These are phyloP conservation scores for Globisporangium middletonii DNA, from an alignment of 352 stramenopile genomes.

Conservation along the genomic window DNA sequence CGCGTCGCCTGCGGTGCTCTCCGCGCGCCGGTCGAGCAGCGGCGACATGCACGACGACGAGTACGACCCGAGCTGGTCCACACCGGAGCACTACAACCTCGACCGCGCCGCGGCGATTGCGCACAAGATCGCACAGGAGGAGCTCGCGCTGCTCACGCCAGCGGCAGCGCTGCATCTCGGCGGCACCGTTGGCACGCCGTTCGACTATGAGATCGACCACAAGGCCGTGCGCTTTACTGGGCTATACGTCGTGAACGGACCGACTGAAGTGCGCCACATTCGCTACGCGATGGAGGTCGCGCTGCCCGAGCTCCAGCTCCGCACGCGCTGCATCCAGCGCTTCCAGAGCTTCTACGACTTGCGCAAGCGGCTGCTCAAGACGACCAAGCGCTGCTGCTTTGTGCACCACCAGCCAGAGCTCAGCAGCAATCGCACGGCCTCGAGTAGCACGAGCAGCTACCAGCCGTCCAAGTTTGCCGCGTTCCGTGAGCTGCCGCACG, in stretches of 20 bases:
- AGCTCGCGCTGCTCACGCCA: constrained; percentile 5
- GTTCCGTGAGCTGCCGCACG: constrained; percentile 14
- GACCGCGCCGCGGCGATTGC: constrained; percentile 10
- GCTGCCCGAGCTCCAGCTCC: constrained; percentile 35
- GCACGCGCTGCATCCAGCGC: constrained; percentile 41
- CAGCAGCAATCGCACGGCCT: constrained; percentile 2
- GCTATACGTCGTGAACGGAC: constrained; percentile 49
- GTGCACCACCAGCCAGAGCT: constrained; percentile 10
- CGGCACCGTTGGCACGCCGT: neutral
- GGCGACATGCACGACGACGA: neutral
- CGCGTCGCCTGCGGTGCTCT: neutral
- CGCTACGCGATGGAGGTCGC: constrained; percentile 64
- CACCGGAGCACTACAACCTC: constrained; percentile 8
- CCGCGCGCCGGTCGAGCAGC: neutral
- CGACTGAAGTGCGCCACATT: constrained; percentile 41
- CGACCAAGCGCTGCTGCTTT: constrained; percentile 33
- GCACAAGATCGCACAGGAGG: constrained; percentile 12
- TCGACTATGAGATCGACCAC: constrained; percentile 11
- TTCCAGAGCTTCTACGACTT: constrained; percentile 54
- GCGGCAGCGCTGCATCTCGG: constrained; percentile 1
- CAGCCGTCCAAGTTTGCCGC: constrained; percentile 12
- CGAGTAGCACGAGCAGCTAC: constrained; percentile 2
- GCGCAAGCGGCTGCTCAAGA: constrained; percentile 39
- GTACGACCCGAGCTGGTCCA: constrained; percentile 8
- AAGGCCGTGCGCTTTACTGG: constrained; percentile 45